Percentiles rank a stretch among this genome's conserved stretches.
These are phyloP conservation scores for Exophiala sp. DNA, from an alignment of 2,329 filamentous ascomycete species.

Conservation along the genomic window DNA sequence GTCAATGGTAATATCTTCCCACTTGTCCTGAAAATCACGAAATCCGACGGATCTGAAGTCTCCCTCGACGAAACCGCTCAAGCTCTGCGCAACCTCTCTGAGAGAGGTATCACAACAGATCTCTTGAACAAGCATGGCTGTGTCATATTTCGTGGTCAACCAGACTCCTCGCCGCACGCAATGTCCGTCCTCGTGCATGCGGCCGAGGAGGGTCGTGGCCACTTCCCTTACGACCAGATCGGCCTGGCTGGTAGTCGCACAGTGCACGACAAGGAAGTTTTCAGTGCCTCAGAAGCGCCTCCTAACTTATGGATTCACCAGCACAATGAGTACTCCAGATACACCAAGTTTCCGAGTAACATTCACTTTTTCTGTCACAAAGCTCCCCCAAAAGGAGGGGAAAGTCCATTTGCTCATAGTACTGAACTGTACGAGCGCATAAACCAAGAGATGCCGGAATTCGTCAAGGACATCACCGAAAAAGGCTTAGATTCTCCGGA, in stretches of 20 bases:
- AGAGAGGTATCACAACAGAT: not conserved
- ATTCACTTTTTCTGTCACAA: constrained; percentile 1
- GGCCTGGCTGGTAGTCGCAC: not conserved
- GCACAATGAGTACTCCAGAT: constrained; percentile 2
- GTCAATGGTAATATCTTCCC: constrained; percentile 1
- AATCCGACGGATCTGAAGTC: no score
- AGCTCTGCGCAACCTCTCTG: not conserved
- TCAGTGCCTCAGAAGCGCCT: not conserved
- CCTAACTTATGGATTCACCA: not conserved
- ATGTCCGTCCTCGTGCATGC: constrained; percentile 1
- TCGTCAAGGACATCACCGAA: not conserved
- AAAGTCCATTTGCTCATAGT: not conserved
- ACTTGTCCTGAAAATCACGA: not conserved
- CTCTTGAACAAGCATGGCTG: constrained; percentile 1
- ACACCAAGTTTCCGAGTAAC: not conserved
- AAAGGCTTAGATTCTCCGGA: constrained; percentile 1
- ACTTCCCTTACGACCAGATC: not conserved
- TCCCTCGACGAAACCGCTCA: not conserved
- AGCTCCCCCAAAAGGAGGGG: not conserved
- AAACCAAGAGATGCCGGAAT: not conserved
- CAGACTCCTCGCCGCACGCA: not conserved
- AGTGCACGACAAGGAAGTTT: not conserved
- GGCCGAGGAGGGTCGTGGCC: not conserved
- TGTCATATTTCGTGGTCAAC: not conserved
- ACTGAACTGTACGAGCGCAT: constrained; percentile 1